phyloP scores from a whole-genome alignment of 2,329 filamentous ascomycete species.

The Colletotrichum tropicale region DNA sequence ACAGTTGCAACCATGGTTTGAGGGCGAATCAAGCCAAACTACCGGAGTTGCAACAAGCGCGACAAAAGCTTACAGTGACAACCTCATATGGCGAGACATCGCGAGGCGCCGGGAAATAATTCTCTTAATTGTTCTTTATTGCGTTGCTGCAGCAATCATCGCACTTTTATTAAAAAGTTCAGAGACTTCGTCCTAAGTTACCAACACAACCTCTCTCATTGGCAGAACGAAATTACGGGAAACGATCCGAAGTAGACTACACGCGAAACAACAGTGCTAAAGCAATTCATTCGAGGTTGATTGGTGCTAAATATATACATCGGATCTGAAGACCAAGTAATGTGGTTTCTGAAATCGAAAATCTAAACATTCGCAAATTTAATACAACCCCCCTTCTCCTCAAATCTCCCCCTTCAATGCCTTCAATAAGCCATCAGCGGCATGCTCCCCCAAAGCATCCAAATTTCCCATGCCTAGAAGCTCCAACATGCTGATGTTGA shows the following conservation, averaged over 20 bases:
- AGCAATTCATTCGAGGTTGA: too few species aligned
- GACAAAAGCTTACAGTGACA: neutral
- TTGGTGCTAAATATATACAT: too few species aligned
- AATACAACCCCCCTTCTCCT: neutral
- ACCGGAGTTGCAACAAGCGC: neutral
- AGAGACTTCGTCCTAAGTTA: neutral
- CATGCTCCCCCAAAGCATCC: conserved; percentile 12
- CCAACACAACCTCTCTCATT: neutral
- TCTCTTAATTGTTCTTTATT: too few species aligned
- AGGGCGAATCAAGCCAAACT: neutral
- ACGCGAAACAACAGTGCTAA: neutral
- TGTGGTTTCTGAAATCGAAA: neutral
- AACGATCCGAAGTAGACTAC: neutral
- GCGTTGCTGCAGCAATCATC: too few species aligned
- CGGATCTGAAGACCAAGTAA: too few species aligned
- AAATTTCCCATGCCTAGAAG: conserved; percentile 20
- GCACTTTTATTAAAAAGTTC: neutral
- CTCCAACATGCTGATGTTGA: conserved; percentile 23
- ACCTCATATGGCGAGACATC: too few species aligned
- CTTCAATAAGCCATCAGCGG: neutral
- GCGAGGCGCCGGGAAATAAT: too few species aligned
- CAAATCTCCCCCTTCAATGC: neutral
- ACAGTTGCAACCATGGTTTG: neutral
- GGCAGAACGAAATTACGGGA: neutral
- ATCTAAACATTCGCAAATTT: neutral